Base-by-base conservation (phyloP, 306 rosid genomes). In the Glycine tomentella region DNA sequence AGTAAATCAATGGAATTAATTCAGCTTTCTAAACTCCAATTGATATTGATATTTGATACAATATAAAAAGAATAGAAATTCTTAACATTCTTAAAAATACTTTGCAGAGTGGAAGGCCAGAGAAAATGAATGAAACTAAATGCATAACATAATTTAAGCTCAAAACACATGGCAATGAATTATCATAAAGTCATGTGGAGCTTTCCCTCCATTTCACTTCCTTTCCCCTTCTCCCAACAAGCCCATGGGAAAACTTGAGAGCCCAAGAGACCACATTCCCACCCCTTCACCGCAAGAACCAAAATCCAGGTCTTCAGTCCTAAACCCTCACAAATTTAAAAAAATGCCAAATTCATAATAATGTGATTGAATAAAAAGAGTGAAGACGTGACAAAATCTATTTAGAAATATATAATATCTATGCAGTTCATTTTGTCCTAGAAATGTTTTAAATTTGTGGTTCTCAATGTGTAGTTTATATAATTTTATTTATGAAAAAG, bases 201-300 rank as follows among this genome's bases (percentile, higher is more conserved):
- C 31, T 51, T 33, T 34, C 46, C 33, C 46, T 33, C 14, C 8
- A 13, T 51, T 72, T 17, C 33, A 3, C n/a, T 50, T 62, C 63
- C 63, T 31, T 51, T 71, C n/a, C 20, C 76, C 25, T 71, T 71
- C 76, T 71, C 25, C 76, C 62, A 71, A 71, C 45, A 20, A 13
- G 25, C 61, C 31, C 25, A 12, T 71, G 15, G 45, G 14, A 71
- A 51, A 25, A 51, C 8, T 72, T 72, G 36, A 42, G 46, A 42
- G 46, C 46, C 46, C 8, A 42, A 51, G 31, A 51, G 40, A 31
- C n/a, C 58, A 46, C 36, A 67, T 44, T 67, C 8, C 14, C 16
- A 44, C 34, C 34, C 14, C 58, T 25, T 12, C 75, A 14, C 75
- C 44, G 1, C 59, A 20, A 12, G 58, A 69, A 69, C 58, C 62